A percentile compares a stretch with the other conserved stretches of the same genome.
phyloP scores from a whole-genome alignment of 768 basidiomycete genomes.

The Tephrocybe sp. region DNA sequence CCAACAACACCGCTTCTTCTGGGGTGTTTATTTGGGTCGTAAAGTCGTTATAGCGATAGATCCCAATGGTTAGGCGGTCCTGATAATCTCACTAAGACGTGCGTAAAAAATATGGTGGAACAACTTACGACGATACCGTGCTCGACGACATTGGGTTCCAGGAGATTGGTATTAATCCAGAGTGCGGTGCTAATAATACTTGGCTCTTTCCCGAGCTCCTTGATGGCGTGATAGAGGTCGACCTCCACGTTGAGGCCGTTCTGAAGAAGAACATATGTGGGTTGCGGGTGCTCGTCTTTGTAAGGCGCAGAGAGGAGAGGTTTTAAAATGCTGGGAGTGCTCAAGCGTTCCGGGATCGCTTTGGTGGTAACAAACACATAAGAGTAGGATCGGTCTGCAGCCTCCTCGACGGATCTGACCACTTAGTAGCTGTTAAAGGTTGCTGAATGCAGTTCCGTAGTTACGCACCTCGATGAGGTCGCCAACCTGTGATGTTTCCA shows the following conservation, averaged over 20 bases:
- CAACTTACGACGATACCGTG: conserved; percentile 50
- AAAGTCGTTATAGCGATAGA: conserved; percentile 46
- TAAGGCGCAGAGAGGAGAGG: conserved; percentile 52
- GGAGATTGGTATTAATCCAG: conserved; percentile 51
- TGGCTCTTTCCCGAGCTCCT: conserved; percentile 38
- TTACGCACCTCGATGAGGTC: conserved; percentile 58
- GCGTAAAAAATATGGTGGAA: not conserved
- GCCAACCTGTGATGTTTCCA: conserved; percentile 56
- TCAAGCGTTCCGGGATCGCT: conserved; percentile 61
- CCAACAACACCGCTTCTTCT: conserved; percentile 37
- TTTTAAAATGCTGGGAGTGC: conserved; percentile 53
- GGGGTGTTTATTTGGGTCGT: conserved; percentile 38
- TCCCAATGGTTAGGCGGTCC: conserved; percentile 53
- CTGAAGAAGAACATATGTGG: conserved; percentile 61
- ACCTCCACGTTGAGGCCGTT: conserved; percentile 73
- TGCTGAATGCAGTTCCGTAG: not conserved
- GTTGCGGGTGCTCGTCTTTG: conserved; percentile 43
- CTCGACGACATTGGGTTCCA: conserved; percentile 43
- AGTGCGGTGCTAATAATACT: conserved; percentile 53
- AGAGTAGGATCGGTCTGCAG: conserved; percentile 57
- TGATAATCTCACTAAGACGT: conserved; percentile 16
- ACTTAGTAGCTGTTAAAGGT: conserved; percentile 35
- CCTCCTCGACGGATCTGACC: conserved; percentile 54
- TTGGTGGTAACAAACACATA: conserved; percentile 72
- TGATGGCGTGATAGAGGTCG: conserved; percentile 56